A percentile compares a stretch with the other conserved stretches of the same genome.
phyloP scores from a whole-genome alignment of 805 yeast genomes.

The Kodamaea lidongshanica region DNA sequence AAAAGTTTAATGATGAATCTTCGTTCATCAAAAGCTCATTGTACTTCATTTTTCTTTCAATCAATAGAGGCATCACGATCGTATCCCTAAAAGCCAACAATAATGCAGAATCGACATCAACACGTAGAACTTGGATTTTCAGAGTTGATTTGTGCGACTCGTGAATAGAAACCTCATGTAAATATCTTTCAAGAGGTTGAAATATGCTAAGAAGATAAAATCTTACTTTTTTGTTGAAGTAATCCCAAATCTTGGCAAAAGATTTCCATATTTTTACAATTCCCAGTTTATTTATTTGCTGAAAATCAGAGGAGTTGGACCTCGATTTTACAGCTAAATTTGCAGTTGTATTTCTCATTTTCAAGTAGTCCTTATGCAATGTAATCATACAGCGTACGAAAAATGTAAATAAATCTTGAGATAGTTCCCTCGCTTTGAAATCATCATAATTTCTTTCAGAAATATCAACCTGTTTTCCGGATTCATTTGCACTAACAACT shows the following conservation, averaged over 20 bases:
- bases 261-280: conserved; percentile 17
- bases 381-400: conserved; percentile 20
- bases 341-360: conserved; percentile 5
- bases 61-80: conserved; percentile 21
- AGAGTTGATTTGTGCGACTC: conserved; percentile 3
- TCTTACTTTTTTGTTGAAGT: conserved; percentile 23
- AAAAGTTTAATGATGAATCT: background rate
- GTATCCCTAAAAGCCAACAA: conserved; percentile 24
- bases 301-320: conserved; percentile 4
- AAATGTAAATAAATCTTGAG: conserved; percentile 22
- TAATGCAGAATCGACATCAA: conserved; percentile 24
- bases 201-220: conserved; percentile 20
- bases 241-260: conserved; percentile 21
- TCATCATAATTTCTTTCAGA: conserved; percentile 17
- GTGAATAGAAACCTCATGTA: conserved; percentile 12
- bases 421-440: conserved; percentile 22
- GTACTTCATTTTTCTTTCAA: conserved; percentile 12
- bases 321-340: conserved; percentile 2
- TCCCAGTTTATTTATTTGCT: background rate
- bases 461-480: background rate
- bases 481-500: background rate
- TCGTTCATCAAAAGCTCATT: conserved; percentile 1
- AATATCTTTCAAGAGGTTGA: conserved; percentile 20
- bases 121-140: conserved; percentile 5
- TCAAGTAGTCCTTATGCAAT: conserved; percentile 17